These are phyloP conservation scores for Coemansia sp. DNA, from an alignment of 192 early-diverging fungal species.

Conservation along the genomic window DNA sequence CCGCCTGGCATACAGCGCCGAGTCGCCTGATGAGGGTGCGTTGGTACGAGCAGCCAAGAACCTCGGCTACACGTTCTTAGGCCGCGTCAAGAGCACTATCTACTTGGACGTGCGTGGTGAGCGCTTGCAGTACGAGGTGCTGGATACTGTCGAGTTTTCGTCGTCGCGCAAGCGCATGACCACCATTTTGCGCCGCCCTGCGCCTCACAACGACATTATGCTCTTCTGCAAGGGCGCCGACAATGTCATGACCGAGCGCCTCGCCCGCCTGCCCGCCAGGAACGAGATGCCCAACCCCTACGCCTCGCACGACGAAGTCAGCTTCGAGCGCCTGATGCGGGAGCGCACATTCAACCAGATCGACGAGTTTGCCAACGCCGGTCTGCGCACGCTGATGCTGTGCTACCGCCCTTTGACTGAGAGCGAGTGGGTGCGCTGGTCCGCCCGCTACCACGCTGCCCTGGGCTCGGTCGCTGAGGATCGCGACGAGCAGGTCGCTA, in stretches of 20 bases:
- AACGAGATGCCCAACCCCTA: constrained; percentile 24
- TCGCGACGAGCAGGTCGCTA: constrained; percentile 81
- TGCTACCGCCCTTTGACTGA: constrained; percentile 73
- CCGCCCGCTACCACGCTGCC: constrained; percentile 70
- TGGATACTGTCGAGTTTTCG: constrained; percentile 87
- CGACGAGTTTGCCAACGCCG: constrained; percentile 78
- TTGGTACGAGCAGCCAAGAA: constrained; percentile 84
- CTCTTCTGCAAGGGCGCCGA: constrained; percentile 95
- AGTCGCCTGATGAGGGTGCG: constrained; percentile 94
- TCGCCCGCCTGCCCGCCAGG: constrained; percentile 64
- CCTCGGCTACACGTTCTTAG: constrained; percentile 78
- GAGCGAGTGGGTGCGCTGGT: constrained; percentile 73
- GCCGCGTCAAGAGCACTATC: constrained; percentile 67
- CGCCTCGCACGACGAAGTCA: constrained; percentile 44
- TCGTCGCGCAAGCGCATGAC: constrained; percentile 95
- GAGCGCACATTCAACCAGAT: constrained; percentile 74
- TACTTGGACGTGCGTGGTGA: constrained; percentile 76
- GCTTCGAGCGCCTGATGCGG: constrained; percentile 63
- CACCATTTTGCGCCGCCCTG: constrained; percentile 77
- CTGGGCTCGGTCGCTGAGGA: constrained; percentile 68
- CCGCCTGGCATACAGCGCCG: constrained; percentile 74
- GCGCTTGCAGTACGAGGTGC: constrained; percentile 60
- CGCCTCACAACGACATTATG: constrained; percentile 64
- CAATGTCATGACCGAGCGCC: constrained; percentile 82
- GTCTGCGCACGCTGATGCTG: constrained; percentile 89